Conservation (phyloP, 371 early-diverging fungal species). For the Synchytrium microbalum region DNA sequence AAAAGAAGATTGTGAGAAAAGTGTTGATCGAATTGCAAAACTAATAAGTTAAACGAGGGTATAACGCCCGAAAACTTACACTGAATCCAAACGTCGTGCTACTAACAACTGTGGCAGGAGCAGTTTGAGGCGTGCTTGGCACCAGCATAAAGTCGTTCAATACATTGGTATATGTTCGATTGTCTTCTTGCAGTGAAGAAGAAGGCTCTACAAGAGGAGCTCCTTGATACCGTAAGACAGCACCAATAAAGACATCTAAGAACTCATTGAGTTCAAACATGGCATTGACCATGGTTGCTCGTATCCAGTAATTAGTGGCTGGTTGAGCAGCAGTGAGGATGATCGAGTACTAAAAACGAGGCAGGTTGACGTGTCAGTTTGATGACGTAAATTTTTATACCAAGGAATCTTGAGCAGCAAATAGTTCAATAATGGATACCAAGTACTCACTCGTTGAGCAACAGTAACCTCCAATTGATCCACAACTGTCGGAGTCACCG, state of each 20-base stretch:
- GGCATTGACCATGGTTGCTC: conserved; percentile 56
- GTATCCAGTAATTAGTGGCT: conserved; percentile 47
- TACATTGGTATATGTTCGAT: background rate
- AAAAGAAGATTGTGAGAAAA: no score
- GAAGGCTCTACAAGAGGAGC: background rate
- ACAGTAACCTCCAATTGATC: conserved; percentile 18
- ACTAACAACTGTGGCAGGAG: background rate
- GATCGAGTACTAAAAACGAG: conserved; percentile 18
- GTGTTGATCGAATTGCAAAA: no score
- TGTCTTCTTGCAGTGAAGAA: background rate
- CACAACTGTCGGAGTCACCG: conserved; percentile 37
- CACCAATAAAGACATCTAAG: background rate
- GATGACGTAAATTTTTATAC: no score
- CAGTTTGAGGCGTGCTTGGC: background rate
- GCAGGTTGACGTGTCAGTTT: no score
- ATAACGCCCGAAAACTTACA: background rate
- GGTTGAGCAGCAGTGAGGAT: conserved; percentile 40
- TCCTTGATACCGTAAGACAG: background rate
- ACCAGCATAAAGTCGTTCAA: background rate
- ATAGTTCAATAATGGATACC: no score
- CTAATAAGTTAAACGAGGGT: no score
- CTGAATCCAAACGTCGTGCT: background rate
- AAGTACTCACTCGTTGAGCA: conserved; percentile 22
- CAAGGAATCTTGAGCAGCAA: no score
- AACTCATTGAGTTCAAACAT: background rate